Percentiles rank a stretch among this genome's conserved stretches.
Conservation (phyloP, 495 filamentous ascomycete genomes). For the Annulohypoxylon moriforme region DNA sequence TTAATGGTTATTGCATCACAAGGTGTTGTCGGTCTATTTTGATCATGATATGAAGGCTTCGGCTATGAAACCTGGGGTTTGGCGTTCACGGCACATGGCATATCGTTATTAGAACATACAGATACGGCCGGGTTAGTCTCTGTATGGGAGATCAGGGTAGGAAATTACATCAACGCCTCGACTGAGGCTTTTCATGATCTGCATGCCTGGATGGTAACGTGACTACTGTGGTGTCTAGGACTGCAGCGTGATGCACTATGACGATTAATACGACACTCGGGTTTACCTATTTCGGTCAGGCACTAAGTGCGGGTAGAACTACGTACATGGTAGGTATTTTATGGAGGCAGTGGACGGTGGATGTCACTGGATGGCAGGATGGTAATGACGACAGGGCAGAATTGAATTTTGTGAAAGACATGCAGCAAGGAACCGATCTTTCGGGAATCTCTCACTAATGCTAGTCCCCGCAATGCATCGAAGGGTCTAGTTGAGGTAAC, state of each 20-base stretch:
- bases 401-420: constrained; percentile 21
- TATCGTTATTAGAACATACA: constrained; percentile 19
- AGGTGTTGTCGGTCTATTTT: constrained; percentile 36
- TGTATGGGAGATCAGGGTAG: not conserved
- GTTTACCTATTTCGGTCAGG: constrained; percentile 9
- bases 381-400: constrained; percentile 8
- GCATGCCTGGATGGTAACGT: not conserved
- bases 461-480: constrained; percentile 32
- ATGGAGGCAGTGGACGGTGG: not conserved
- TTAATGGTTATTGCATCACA: constrained; percentile 33
- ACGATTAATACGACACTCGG: constrained; percentile 23
- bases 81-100: constrained; percentile 29
- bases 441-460: constrained; percentile 29
- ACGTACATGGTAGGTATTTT: not conserved
- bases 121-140: constrained; percentile 15
- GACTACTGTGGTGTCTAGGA: not conserved
- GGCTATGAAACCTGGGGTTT: constrained; percentile 10
- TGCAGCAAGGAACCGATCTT: constrained; percentile 29
- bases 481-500: constrained; percentile 13
- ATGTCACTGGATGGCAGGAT: constrained; percentile 7
- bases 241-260: constrained; percentile 26
- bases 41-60: constrained; percentile 28
- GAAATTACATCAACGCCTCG: constrained; percentile 27
- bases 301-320: not conserved
- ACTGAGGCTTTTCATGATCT: constrained; percentile 17